phyloP scores from a whole-genome alignment of 2,329 filamentous ascomycete genomes.

The Alternaria incomplexa region DNA sequence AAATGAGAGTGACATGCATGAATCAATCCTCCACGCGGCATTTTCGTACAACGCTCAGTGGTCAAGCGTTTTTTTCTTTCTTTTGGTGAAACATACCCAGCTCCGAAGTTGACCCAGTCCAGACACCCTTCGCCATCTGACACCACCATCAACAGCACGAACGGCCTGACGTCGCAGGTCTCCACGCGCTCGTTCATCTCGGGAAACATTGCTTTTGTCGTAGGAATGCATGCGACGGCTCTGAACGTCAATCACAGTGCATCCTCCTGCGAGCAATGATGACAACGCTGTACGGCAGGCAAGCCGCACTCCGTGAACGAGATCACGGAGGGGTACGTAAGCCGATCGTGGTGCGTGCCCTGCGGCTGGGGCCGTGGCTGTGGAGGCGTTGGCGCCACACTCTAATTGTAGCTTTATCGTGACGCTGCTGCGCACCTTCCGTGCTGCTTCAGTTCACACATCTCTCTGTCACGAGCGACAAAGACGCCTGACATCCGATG shows the following conservation, averaged over 20 bases:
- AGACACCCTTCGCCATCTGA: not conserved
- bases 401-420: not conserved
- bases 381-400: not conserved
- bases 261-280: not conserved
- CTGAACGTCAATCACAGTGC: not conserved
- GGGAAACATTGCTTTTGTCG: not conserved
- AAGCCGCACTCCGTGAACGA: not conserved
- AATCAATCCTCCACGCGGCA: not conserved
- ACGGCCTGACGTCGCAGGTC: not conserved
- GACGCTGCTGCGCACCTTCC: not conserved
- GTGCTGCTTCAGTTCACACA: not conserved
- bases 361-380: not conserved
- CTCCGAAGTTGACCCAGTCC: not conserved
- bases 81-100: not conserved
- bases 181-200: not conserved
- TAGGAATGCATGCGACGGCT: not conserved
- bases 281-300: not conserved
- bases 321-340: not conserved
- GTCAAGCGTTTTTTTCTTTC: not conserved
- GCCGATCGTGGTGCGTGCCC: not conserved
- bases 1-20: constrained; percentile 1
- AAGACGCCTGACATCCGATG: not conserved
- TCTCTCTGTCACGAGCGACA: not conserved
- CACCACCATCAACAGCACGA: not conserved
- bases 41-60: not conserved